A percentile compares a stretch with the other conserved stretches of the same genome.
Conservation (phyloP, 1,284 basidiomycete species). For the Ustilago esculenta region DNA sequence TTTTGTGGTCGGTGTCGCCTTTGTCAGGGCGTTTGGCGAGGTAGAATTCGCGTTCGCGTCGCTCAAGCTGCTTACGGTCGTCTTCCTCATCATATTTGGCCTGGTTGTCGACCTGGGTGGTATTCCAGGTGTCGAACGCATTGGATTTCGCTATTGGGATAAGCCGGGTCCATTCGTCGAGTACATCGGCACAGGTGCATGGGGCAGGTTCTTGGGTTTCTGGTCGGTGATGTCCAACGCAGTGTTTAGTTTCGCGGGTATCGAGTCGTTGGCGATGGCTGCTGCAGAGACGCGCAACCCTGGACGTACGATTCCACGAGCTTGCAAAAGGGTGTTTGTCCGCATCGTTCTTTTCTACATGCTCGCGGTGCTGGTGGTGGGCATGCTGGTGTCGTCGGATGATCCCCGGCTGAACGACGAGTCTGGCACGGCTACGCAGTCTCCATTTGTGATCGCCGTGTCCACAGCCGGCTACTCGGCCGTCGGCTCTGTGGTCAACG, state of each 20-base stretch:
- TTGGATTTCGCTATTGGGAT: constrained; percentile 61
- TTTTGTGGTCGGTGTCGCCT: constrained; percentile 63
- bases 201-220: constrained; percentile 70
- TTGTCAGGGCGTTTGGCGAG: constrained; percentile 77
- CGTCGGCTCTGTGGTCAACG: constrained; percentile 74
- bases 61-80: constrained; percentile 35
- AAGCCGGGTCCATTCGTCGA: constrained; percentile 68
- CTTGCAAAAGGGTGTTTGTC: constrained; percentile 73
- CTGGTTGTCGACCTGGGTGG: constrained; percentile 54
- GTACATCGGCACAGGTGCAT: constrained; percentile 70
- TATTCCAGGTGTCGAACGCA: constrained; percentile 35
- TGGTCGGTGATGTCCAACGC: constrained; percentile 69
- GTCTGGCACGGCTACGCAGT: constrained; percentile 30
- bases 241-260: constrained; percentile 82
- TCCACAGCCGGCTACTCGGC: constrained; percentile 67
- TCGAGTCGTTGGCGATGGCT: constrained; percentile 72
- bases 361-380: constrained; percentile 72
- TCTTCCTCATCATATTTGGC: constrained; percentile 51
- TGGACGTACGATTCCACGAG: constrained; percentile 42
- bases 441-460: constrained; percentile 67
- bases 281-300: constrained; percentile 56
- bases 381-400: constrained; percentile 78
- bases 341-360: constrained; percentile 78
- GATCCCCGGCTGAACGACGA: constrained; percentile 47
- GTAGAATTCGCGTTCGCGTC: constrained; percentile 66